Base-by-base conservation (phyloP, 2,329 filamentous ascomycete species). In the Botrytis fabae region DNA sequence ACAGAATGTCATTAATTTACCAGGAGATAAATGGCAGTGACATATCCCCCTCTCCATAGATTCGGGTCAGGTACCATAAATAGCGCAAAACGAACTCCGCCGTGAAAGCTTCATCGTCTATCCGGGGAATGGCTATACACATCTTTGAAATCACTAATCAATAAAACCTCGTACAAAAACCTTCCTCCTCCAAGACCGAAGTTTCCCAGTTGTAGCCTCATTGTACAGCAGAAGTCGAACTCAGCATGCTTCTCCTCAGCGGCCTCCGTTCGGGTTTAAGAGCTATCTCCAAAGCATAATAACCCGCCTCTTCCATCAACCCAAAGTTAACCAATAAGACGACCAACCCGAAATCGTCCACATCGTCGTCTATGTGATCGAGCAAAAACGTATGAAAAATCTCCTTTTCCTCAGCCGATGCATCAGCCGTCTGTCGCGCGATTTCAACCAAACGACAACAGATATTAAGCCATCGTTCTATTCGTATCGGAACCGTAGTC, bases 401-500 rank as follows among this genome's bases (percentile, higher is more conserved):
- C 2, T 14, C 7, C n/a, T 51, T 51, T 18, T 71, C 35, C 25
- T 74, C 65, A 7, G 16, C 35, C 25, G 48, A 16, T 14, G 65
- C 65, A 10, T 18, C n/a, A 12, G 48, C 65, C 10, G 54, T 64
- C 40, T 64, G 57, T 12, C 73, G 46, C 18, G 73, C 73, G 70
- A 72, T 68, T 16, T 75, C 61, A 5, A 77, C 71, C 18, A 79
- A 44, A 6, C 73, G 73, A 12, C 73, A 65, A 59, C 64, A 73
- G 42, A 75, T 65, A 25, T 69, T 73, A 3, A 76, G 72, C 78
- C 77, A 79, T 12, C 74, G 69, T 9, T 51, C 25, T 1, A 79
- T 63, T 5, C 48, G 69, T 20, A 69, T 40, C 1, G 68, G 54
- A 42, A 75, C 71, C 6, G 79, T 57, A 1, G 74, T 76, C 1